phyloP scores from a whole-genome alignment of 2,329 filamentous ascomycete species.

The Fusarium pseudocircinatum region DNA sequence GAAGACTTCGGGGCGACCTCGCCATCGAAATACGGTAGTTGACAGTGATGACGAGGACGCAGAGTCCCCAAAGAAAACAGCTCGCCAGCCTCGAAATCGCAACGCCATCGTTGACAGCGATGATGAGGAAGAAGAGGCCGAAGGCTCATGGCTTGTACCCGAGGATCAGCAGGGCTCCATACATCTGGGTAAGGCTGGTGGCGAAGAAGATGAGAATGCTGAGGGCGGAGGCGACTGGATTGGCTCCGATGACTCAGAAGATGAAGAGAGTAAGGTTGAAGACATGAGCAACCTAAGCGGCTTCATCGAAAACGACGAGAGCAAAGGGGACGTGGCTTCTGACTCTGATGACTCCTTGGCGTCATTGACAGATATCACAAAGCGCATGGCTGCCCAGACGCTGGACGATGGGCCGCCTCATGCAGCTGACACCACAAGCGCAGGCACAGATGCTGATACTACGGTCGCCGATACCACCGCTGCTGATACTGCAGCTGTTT shows the following conservation, averaged over 20 bases:
- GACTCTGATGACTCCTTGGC: constrained; percentile 48
- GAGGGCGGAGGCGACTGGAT: constrained; percentile 87
- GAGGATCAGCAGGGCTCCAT: constrained; percentile 69
- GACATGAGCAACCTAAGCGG: constrained; percentile 64
- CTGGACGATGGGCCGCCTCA: constrained; percentile 42
- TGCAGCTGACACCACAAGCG: constrained; percentile 19
- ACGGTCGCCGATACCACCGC: constrained; percentile 22
- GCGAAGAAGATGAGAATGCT: constrained; percentile 85
- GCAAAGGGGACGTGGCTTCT: constrained; percentile 38
- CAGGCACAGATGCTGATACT: constrained; percentile 24
- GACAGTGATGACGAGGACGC: constrained; percentile 35
- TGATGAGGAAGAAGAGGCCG: constrained; percentile 73
- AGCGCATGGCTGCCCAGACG: constrained; percentile 51
- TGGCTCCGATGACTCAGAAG: constrained; percentile 72
- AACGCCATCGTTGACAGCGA: constrained; percentile 73
- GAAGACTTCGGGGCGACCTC: constrained; percentile 17
- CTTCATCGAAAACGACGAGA: constrained; percentile 65
- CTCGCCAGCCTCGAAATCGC: constrained; percentile 57
- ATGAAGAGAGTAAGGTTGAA: constrained; percentile 63
- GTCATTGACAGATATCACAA: constrained; percentile 50
- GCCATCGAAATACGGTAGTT: constrained; percentile 24
- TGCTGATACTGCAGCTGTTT: constrained; percentile 25
- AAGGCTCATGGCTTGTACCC: constrained; percentile 83
- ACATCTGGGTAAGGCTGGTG: constrained; percentile 80
- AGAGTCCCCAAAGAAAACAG: constrained; percentile 24